phyloP scores from a whole-genome alignment of 139 green algal genomes.

The Tetraselmis striata region DNA sequence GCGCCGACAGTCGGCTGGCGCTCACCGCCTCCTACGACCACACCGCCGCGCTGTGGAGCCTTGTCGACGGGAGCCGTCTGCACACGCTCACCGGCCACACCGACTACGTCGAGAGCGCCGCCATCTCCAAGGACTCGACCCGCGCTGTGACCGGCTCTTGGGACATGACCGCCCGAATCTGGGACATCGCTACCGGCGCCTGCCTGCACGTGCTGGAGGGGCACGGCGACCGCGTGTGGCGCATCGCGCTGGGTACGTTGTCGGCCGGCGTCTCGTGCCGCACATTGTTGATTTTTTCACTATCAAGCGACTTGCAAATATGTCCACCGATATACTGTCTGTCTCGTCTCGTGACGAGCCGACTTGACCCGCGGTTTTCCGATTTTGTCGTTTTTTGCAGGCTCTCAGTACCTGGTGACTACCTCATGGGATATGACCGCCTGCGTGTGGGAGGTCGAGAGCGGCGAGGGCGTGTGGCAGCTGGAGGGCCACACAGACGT shows the following conservation, averaged over 20 bases:
- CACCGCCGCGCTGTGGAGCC: not conserved
- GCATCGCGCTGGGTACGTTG: slow-evolving; percentile 15
- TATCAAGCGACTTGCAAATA: no score
- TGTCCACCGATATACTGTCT: no score
- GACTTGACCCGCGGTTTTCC: no score
- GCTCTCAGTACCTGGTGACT: not conserved
- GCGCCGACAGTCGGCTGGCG: not conserved
- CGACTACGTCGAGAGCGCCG: slow-evolving; percentile 52
- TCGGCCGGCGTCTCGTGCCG: no score
- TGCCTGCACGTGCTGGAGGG: slow-evolving; percentile 49
- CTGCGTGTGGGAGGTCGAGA: not conserved
- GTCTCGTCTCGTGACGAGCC: no score
- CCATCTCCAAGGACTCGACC: slow-evolving; percentile 33
- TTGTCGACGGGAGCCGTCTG: not conserved
- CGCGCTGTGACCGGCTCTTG: slow-evolving; percentile 47
- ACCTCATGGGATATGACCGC: not conserved
- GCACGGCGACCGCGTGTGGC: slow-evolving; percentile 45
- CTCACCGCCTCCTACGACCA: not conserved
- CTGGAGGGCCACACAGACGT: not conserved
- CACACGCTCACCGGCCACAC: slow-evolving; percentile 36
- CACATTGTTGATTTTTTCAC: no score
- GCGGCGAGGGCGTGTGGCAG: not conserved
- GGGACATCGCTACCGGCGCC: slow-evolving; percentile 20
- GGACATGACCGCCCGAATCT: slow-evolving; percentile 31
- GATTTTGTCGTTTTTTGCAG: not conserved